phyloP scores from a whole-genome alignment of 1,284 basidiomycete genomes.

The Rhodotorula sp. region DNA sequence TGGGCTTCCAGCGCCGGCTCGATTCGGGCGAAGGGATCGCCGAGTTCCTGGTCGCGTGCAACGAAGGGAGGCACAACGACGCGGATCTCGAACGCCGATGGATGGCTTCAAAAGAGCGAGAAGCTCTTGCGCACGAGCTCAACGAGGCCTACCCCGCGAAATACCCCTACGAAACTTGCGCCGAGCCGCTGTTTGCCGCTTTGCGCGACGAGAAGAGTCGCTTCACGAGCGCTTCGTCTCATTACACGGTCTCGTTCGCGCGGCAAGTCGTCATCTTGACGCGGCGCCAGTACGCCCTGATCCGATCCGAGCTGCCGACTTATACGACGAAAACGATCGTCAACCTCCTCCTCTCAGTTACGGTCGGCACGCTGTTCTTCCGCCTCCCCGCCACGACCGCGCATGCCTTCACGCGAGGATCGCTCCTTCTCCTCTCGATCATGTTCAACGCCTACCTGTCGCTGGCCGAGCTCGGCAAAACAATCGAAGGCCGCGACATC shows the following conservation, averaged over 20 bases:
- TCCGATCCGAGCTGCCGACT: slow-evolving; percentile 42
- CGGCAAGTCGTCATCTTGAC: slow-evolving; percentile 41
- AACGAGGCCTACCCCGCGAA: slow-evolving; percentile 56
- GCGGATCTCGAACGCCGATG: slow-evolving; percentile 70
- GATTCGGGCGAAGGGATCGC: slow-evolving; percentile 64
- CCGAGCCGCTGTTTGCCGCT: slow-evolving; percentile 30
- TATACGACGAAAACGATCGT: slow-evolving; percentile 45
- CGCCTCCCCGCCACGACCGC: slow-evolving; percentile 37
- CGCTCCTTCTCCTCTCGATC: slow-evolving; percentile 42
- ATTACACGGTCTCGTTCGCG: slow-evolving; percentile 43
- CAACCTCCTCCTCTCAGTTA: slow-evolving; percentile 43
- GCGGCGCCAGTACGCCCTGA: slow-evolving; percentile 43
- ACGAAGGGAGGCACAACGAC: slow-evolving; percentile 70
- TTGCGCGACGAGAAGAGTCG: slow-evolving; percentile 27
- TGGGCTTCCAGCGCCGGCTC: slow-evolving; percentile 56
- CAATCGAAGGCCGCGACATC: slow-evolving; percentile 43
- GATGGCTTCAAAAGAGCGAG: slow-evolving; percentile 57
- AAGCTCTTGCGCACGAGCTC: slow-evolving; percentile 63
- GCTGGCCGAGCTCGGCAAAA: slow-evolving; percentile 43
- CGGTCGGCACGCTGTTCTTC: slow-evolving; percentile 44
- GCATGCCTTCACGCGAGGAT: slow-evolving; percentile 44
- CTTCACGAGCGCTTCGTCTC: slow-evolving; percentile 22
- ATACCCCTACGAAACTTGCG: slow-evolving; percentile 63
- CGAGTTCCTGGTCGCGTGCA: slow-evolving; percentile 75
- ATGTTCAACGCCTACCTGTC: slow-evolving; percentile 46